phyloP scores from a whole-genome alignment of 352 stramenopile species.

The Globisporangium cederbergense region DNA sequence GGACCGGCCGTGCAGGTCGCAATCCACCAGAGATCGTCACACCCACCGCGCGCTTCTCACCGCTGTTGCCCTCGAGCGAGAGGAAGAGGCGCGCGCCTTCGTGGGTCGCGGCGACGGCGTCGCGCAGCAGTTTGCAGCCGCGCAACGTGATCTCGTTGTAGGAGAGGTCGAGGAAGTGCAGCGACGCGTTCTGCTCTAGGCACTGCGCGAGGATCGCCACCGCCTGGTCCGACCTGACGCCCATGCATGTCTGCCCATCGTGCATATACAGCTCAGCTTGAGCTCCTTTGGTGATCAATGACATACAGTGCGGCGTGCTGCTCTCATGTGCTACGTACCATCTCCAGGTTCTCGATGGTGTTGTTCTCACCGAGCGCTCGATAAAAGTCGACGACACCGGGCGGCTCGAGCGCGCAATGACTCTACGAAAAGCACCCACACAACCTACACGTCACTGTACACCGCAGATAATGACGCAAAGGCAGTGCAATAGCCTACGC shows the following conservation, averaged over 20 bases:
- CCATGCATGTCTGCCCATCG: conserved; percentile 41
- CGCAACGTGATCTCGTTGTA: conserved; percentile 82
- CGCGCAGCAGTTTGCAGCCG: conserved; percentile 65
- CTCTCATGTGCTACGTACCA: conserved; percentile 30
- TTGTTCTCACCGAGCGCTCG: conserved; percentile 42
- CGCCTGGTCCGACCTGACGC: conserved; percentile 62
- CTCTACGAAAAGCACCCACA: conserved; percentile 29
- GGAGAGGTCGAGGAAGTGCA: conserved; percentile 53
- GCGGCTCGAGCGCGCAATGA: conserved; percentile 55
- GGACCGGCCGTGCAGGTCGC: conserved; percentile 1
- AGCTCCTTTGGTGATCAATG: no score
- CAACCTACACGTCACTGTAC: neutral
- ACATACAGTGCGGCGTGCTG: neutral
- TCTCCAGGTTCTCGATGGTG: conserved; percentile 47
- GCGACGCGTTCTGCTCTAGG: conserved; percentile 35
- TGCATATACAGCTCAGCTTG: neutral
- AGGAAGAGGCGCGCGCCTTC: conserved; percentile 19
- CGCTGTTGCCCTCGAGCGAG: conserved; percentile 43
- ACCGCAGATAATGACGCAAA: neutral
- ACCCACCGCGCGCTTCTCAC: conserved; percentile 30
- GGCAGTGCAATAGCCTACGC: conserved; percentile 1
- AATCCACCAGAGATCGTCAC: conserved; percentile 34
- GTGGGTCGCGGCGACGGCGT: conserved; percentile 25
- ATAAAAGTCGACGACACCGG: conserved; percentile 59
- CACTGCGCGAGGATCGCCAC: conserved; percentile 45